Evolutionary conservation across 2,329 filamentous ascomycete species (phyloP), one percentile per base, ranked within the genome.

Genomic region (Lasiodiplodia citricola): DNA sequence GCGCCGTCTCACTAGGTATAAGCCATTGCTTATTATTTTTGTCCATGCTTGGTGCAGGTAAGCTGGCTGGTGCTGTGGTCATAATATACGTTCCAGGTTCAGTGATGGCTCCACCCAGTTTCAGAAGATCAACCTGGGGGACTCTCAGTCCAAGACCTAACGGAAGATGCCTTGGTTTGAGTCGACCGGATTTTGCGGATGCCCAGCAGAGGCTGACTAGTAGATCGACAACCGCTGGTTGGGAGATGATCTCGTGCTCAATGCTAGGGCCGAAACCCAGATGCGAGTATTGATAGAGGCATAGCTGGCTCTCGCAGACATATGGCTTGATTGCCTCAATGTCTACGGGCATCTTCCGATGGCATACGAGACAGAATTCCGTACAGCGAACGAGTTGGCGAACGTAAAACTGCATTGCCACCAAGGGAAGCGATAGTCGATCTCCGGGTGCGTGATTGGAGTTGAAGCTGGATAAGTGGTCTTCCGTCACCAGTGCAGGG

Each of bases 301-400:
- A 97, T 3, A 97, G 83, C 1, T 86, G 83, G 14, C 87, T 86
- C 25, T 87, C 87, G 79, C 94, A 97, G 55, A 97, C 93, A 70
- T 86, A 85, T 2, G 92, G 92, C 72, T 92, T 93, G 70, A 94
- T 82, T 1, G 91, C 88, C 73, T 90, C 88, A 47, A 95, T 89
- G 0, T 87, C 86, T 2, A 84, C 85, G 1, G 87, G 79, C 44
- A 92, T 85, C 72, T 86, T 90, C 72, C 87, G 87, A 78, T 96
- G 92, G 74, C 94, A 97, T 28, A 94, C 89, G 67, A 97, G 86
- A 78, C 94, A 97, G 78, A 95, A 97, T 66, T 96, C 90, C 0
- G 92, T 93, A 77, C 93, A 97, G 69, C 88, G 90, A 8, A 92
- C 87, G 70, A 97, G 88, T 74, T 94, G 92, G 1, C 90, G 89